A percentile compares a stretch with the other conserved stretches of the same genome.
Conservation (phyloP, 176 grass and related monocot species). For the Ensete glaucum region DNA sequence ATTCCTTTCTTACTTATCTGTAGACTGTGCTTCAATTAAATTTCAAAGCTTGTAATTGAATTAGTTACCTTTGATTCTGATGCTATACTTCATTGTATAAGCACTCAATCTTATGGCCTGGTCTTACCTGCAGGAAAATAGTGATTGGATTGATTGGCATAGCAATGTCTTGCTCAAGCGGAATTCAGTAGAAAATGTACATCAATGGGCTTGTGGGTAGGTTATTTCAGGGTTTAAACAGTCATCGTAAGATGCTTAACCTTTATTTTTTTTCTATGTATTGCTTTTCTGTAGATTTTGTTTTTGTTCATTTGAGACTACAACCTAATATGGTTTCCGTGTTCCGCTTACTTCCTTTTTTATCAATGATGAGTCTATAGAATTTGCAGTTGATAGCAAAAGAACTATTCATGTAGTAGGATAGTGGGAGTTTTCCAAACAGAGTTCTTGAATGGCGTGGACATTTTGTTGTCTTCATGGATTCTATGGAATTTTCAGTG, state of each 20-base stretch:
- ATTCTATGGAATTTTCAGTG: too few species aligned
- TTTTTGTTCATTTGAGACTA: not conserved
- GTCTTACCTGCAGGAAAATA: conserved; percentile 58
- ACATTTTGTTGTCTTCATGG: too few species aligned
- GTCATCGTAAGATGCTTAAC: not conserved
- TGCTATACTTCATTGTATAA: too few species aligned
- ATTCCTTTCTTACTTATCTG: not conserved
- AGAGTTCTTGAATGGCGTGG: too few species aligned
- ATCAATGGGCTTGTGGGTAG: conserved; percentile 92
- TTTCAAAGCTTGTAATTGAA: not conserved
- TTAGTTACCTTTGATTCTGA: not conserved
- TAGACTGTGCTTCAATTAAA: too few species aligned
- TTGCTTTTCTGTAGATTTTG: not conserved
- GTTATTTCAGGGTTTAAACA: conserved; percentile 16
- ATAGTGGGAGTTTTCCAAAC: too few species aligned
- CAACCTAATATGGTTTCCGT: not conserved
- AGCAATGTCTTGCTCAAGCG: conserved; percentile 49
- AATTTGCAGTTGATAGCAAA: too few species aligned
- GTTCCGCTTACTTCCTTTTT: not conserved
- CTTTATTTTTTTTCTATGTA: not conserved
- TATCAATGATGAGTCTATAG: not conserved
- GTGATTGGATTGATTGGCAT: conserved; percentile 74
- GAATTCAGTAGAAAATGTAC: conserved; percentile 86
- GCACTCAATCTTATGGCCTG: too few species aligned
- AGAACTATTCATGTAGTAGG: too few species aligned